Percentiles rank a stretch among this genome's conserved stretches.
phyloP scores from a whole-genome alignment of 1,284 basidiomycete species.

The Apiotrichum porosum region DNA sequence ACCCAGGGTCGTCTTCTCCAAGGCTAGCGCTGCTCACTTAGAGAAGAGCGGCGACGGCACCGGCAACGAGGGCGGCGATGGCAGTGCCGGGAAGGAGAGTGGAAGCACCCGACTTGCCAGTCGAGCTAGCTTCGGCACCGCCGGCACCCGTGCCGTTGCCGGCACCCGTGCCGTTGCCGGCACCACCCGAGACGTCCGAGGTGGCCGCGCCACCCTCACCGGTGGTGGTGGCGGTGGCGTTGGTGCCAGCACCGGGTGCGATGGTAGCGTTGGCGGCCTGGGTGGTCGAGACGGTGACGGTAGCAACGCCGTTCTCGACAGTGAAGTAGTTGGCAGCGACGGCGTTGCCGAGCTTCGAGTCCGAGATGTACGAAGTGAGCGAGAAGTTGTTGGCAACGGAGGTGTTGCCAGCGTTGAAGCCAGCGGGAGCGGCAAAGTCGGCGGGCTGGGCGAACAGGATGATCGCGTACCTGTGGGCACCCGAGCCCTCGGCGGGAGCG shows the following conservation, averaged over 20 bases:
- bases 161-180: slow-evolving; percentile 1
- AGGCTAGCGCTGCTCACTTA: no score
- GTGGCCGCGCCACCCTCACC: slow-evolving; percentile 1
- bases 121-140: background rate
- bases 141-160: background rate
- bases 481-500: slow-evolving; percentile 61
- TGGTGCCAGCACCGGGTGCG: slow-evolving; percentile 34
- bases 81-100: slow-evolving; percentile 1
- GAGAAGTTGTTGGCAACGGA: slow-evolving; percentile 54
- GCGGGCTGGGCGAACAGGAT: slow-evolving; percentile 23
- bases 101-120: background rate
- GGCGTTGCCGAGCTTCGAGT: slow-evolving; percentile 43
- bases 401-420: slow-evolving; percentile 55
- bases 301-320: slow-evolving; percentile 63
- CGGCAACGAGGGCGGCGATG: slow-evolving; percentile 18
- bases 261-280: slow-evolving; percentile 1
- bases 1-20: no score
- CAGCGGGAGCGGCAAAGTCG: slow-evolving; percentile 59
- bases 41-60: slow-evolving; percentile 26
- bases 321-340: slow-evolving; percentile 61
- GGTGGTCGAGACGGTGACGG: slow-evolving; percentile 47
- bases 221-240: slow-evolving; percentile 11
- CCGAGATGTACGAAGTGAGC: slow-evolving; percentile 43
- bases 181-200: slow-evolving; percentile 3
- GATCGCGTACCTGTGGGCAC: slow-evolving; percentile 60